These are phyloP conservation scores for Camellia japonica DNA, from an alignment of 148 eudicot species.

Conservation along the genomic window DNA sequence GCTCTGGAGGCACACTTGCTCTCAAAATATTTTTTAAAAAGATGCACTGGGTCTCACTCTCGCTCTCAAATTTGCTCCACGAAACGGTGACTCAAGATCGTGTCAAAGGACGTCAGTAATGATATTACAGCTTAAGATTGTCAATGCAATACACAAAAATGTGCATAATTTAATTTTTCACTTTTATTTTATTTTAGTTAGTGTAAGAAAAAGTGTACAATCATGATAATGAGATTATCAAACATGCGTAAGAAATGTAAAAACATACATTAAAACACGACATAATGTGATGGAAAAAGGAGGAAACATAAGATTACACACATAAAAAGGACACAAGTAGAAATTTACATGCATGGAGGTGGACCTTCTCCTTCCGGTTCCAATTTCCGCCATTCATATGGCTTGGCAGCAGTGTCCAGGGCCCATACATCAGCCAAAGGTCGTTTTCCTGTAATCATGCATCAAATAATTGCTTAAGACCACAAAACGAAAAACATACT, in stretches of 20 bases:
- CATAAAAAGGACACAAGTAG: not conserved
- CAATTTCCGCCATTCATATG: conserved; percentile 95
- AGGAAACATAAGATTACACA: not conserved
- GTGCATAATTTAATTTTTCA: not conserved
- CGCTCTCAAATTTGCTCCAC: no score
- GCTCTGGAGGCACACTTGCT: no score
- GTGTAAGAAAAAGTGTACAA: no score
- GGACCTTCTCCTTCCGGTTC: conserved; percentile 99
- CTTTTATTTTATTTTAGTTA: not conserved
- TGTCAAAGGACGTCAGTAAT: no score
- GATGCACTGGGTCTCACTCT: no score
- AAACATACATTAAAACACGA: not conserved
- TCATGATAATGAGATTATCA: no score
- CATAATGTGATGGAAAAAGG: not conserved
- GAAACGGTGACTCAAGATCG: no score
- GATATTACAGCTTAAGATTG: not conserved
- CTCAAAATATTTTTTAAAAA: no score
- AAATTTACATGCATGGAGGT: conserved; percentile 90
- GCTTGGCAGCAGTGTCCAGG: conserved; percentile 95
- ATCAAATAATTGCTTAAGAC: conserved; percentile 18
- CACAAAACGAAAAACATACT: not conserved
- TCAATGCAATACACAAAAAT: not conserved
- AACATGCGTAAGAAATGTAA: not conserved
- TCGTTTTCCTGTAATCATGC: conserved; percentile 63
- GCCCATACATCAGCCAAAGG: conserved; percentile 99